phyloP scores from a whole-genome alignment of 495 filamentous ascomycete genomes.

The Penicillium longicatenatum region DNA sequence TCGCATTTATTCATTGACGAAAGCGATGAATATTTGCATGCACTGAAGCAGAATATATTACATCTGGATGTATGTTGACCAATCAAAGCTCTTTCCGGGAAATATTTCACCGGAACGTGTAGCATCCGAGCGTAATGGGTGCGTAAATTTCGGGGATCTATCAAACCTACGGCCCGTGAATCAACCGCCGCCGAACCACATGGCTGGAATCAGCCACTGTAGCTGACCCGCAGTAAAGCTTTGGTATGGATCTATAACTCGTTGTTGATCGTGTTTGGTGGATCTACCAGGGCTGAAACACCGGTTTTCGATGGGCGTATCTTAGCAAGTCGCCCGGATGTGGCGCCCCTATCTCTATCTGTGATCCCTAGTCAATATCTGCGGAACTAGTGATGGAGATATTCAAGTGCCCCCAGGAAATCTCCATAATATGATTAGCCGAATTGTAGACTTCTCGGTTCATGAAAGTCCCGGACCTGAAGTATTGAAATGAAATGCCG shows the following conservation, averaged over 20 bases:
- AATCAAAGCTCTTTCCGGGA: background rate
- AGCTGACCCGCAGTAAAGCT: background rate
- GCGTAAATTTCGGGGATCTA: conserved; percentile 4
- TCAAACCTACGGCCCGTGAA: background rate
- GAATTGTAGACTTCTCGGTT: too few relatives aligned
- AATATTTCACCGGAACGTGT: background rate
- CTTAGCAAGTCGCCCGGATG: background rate
- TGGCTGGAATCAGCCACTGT: background rate
- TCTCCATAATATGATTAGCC: background rate
- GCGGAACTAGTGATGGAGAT: background rate
- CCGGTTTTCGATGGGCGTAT: background rate
- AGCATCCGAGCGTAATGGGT: background rate
- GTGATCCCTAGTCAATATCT: background rate
- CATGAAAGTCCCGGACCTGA: too few relatives aligned
- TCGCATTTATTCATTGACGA: too few relatives aligned
- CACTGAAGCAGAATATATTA: background rate
- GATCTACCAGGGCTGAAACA: background rate
- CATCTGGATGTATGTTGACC: background rate
- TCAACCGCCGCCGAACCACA: background rate
- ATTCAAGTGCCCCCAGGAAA: background rate
- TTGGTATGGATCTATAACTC: background rate
- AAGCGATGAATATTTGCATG: too few relatives aligned
- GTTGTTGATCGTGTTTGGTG: background rate
- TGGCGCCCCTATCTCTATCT: background rate
- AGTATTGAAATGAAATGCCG: background rate